Base-by-base conservation (phyloP, 495 filamentous ascomycete genomes). In the Hypoxylon cercidicola region DNA sequence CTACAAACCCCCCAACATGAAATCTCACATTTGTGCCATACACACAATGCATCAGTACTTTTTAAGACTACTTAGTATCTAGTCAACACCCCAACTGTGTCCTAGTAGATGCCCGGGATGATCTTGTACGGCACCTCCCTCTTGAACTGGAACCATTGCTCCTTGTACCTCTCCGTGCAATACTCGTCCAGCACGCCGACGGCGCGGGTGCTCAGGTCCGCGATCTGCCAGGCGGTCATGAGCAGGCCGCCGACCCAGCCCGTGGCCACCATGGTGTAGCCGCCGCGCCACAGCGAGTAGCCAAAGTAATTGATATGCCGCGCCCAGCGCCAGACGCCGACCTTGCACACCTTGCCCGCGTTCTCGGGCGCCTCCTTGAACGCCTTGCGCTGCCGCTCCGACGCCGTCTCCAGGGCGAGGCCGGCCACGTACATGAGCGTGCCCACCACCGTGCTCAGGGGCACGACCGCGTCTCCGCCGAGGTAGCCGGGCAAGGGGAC, bases 261-360 rank as follows among this genome's bases (percentile, higher is more conserved):
- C 1, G 78, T 78, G 11, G 69, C 72, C 1, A 77, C 79, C 62
- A 87, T 51, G 13, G 79, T 78, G 63, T 82, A 86, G 2, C 77
- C 82, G 40, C 78, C 70, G 37, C 85, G 71, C 85, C 85, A 87
- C 2, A 88, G 28, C 1, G 82, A 80, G 64, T 85, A 87, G 11
- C 74, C 84, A 20, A 79, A 79, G 62, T 88, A 88, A 44, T 88
- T 88, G 68, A 84, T 77, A 55, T 89, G 85, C n/a, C 84, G 78
- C 4, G 84, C 81, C 63, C 80, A 64, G 2, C 68, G 60, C 77
- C 81, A 88, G 25, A 87, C 64, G 1, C 86, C 87, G 1, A 72
- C 78, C 21, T 74, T 78, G 60, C 80, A 87, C 1, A 81, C 72
- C 74, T 83, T 84, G 16, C 84, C 85, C 53, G 79, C 73, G 69